Base-by-base conservation (phyloP, 768 basidiomycete genomes). In the Termitomyces sp. region DNA sequence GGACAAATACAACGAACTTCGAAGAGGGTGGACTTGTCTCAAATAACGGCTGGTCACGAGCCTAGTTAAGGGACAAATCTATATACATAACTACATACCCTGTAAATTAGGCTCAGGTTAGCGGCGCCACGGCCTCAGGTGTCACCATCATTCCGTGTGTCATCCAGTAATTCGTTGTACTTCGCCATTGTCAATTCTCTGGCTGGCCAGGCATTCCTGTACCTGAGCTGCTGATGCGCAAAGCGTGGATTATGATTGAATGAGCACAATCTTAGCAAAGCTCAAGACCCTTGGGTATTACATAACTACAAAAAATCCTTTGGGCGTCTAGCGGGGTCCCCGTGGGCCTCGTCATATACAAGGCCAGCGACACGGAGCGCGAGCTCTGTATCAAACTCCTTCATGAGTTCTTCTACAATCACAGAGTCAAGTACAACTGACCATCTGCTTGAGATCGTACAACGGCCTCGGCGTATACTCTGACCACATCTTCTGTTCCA, bases 401-500 rank as follows among this genome's bases (percentile, higher is more conserved):
- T n/a, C 20, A n/a, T 43, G 44, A 57, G 60, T 59, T 32, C 55
- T 20, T 49, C 14, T 16, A n/a, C 18, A 20, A 51, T 28, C 5
- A 38, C 38, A 36, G 7, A 30, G 23, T 10, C 14, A 52, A 40
- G n/a, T 5, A 12, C 20, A 10, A 18, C 57, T 56, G 64, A 97
- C 96, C 91, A 70, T 95, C 93, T 20, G 90, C 93, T 65, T 89
- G 87, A 14, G 82, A 72, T 61, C 82, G 83, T 44, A 84, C 75
- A 49, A 77, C 79, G 1, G 97, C 96, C 71, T 99, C 97, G 1
- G 95, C 97, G 69, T 98, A 99, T 16, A 99, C 95, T 59, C 97
- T 82, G 6, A 99, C 97, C 28, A 96, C 95, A 68, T 99, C 95
- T 72, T 99, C 97, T 26, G 97, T 99, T 9, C 97, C 97, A 71